Evolutionary conservation across 1,284 basidiomycete species (phyloP).

Genomic region (Melanopsichium pennsylvanicum): DNA sequence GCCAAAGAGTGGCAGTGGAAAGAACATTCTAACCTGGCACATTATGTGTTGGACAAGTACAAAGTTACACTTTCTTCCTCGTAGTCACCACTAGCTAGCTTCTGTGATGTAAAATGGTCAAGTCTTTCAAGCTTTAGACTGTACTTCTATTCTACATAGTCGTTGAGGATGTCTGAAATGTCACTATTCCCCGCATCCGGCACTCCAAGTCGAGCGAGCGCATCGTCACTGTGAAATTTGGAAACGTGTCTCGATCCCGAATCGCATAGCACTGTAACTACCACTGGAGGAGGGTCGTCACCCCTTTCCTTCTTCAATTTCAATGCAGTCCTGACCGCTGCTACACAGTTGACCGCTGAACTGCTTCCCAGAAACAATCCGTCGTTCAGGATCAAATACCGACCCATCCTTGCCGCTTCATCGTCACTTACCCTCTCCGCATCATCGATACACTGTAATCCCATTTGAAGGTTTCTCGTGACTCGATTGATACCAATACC

Average conservation of each 20-base stretch:
- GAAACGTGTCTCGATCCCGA: conserved; percentile 61
- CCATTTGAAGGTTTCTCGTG: conserved; percentile 59
- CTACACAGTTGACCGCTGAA: conserved; percentile 92
- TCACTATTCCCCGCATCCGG: conserved; percentile 45
- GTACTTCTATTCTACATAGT: neutral
- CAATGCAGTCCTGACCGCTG: conserved; percentile 72
- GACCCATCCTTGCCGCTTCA: conserved; percentile 60
- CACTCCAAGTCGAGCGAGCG: conserved; percentile 41
- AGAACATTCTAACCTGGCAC: conserved; percentile 15
- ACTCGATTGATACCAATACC: conserved; percentile 73
- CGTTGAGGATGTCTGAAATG: conserved; percentile 57
- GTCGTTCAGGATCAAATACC: conserved; percentile 69
- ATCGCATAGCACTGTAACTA: conserved; percentile 64
- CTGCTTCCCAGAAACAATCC: conserved; percentile 95
- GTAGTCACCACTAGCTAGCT: too few relatives aligned
- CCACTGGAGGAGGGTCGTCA: conserved; percentile 42
- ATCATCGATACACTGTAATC: conserved; percentile 55
- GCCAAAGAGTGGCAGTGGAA: conserved; percentile 43
- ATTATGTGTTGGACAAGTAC: conserved; percentile 21
- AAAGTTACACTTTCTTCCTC: neutral
- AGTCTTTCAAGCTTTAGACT: too few relatives aligned
- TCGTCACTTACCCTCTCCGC: conserved; percentile 61
- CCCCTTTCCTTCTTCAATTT: conserved; percentile 49
- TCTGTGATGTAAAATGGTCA: too few relatives aligned
- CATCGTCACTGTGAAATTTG: conserved; percentile 61